phyloP scores from a whole-genome alignment of 2,329 filamentous ascomycete genomes.

The Cladosporium sp. region DNA sequence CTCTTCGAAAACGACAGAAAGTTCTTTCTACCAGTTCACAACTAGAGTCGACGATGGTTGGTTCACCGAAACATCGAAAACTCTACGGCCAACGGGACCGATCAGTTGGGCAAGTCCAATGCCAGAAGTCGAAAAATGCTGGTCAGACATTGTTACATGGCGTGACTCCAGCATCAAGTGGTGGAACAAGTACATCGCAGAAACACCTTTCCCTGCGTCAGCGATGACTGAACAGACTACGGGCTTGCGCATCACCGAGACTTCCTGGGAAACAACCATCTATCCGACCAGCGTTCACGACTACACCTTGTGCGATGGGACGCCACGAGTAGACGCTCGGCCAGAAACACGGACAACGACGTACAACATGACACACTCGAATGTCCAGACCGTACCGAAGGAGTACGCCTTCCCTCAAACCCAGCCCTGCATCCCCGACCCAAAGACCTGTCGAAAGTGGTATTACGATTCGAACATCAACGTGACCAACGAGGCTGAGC shows the following conservation, averaged over 20 bases:
- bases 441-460: slow-evolving; percentile 16
- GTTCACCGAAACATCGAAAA: neutral
- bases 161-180: neutral
- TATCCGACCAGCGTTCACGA: no score
- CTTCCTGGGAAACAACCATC: no score
- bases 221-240: no score
- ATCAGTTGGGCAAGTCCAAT: slow-evolving; percentile 3
- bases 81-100: neutral
- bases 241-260: no score
- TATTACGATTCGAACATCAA: slow-evolving; percentile 17
- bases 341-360: slow-evolving; percentile 14
- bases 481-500: slow-evolving; percentile 5
- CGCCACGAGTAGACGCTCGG: slow-evolving; percentile 17
- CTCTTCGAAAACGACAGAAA: no score
- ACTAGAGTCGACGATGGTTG: no score
- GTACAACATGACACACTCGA: slow-evolving; percentile 4
- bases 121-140: slow-evolving; percentile 4
- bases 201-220: no score
- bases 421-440: slow-evolving; percentile 16
- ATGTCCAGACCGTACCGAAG: no score
- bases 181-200: no score
- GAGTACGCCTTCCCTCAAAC: slow-evolving; percentile 12
- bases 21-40: neutral
- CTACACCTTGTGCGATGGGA: slow-evolving; percentile 22
- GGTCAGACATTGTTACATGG: slow-evolving; percentile 9